phyloP scores from a whole-genome alignment of 805 yeast genomes.

The Suhomyces emberorum region DNA sequence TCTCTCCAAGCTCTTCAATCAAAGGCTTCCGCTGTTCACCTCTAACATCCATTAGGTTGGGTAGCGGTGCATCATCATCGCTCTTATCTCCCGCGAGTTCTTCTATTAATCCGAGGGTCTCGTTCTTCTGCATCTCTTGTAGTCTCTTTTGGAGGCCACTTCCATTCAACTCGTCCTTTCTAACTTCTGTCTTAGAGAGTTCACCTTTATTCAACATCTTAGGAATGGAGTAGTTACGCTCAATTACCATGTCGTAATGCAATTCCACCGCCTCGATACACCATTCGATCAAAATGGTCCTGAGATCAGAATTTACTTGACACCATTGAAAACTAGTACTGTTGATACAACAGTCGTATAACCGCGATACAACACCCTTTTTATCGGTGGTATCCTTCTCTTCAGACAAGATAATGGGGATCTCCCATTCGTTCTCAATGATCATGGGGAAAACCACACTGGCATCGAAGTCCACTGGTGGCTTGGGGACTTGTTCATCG shows the following conservation, averaged over 20 bases:
- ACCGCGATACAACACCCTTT: constrained; percentile 59
- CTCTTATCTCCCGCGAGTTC: constrained; percentile 26
- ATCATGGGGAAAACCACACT: constrained; percentile 58
- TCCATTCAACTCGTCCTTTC: constrained; percentile 41
- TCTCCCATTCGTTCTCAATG: constrained; percentile 75
- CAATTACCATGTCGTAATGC: constrained; percentile 44
- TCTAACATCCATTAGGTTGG: constrained; percentile 27
- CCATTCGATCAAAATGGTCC: constrained; percentile 74
- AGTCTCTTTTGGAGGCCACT: constrained; percentile 35
- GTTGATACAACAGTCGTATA: constrained; percentile 79
- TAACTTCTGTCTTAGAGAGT: constrained; percentile 43
- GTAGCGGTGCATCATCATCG: constrained; percentile 16
- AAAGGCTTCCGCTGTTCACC: constrained; percentile 35
- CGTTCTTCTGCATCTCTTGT: constrained; percentile 37
- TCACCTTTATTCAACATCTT: constrained; percentile 71
- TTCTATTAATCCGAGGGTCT: constrained; percentile 42
- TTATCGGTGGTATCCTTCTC: constrained; percentile 62
- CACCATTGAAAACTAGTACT: constrained; percentile 61
- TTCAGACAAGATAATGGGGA: constrained; percentile 71
- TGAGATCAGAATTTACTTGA: constrained; percentile 52
- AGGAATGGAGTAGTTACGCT: constrained; percentile 65
- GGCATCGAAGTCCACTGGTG: constrained; percentile 52
- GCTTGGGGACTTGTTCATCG: constrained; percentile 61
- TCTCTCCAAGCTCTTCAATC: constrained; percentile 51
- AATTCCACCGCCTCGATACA: constrained; percentile 77